Evolutionary conservation across 139 green algal genomes (phyloP).

Genomic region (Tetradesmus obliquus): DNA sequence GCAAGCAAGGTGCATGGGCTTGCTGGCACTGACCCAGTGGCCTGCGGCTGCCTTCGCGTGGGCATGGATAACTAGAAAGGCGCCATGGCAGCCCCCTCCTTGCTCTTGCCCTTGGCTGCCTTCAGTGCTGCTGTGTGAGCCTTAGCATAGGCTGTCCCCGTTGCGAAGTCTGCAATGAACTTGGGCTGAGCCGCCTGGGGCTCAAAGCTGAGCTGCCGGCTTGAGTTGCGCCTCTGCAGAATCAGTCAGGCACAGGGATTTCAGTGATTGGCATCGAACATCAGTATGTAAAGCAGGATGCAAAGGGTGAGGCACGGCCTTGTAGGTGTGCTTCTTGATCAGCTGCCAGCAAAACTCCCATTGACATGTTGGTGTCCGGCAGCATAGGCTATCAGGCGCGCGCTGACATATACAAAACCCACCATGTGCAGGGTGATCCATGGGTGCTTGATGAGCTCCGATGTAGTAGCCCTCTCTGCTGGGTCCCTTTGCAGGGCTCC

Average conservation of each 20-base stretch:
- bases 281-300: no score
- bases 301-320: no score
- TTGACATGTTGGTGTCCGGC: no score
- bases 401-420: neutral
- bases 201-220: neutral
- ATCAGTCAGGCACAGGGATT: neutral
- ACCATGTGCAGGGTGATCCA: slow-evolving; percentile 50
- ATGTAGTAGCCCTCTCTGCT: slow-evolving; percentile 39
- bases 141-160: neutral
- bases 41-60: no score
- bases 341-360: no score
- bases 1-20: no score
- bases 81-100: slow-evolving; percentile 19
- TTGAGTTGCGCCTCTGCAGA: slow-evolving; percentile 29
- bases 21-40: no score
- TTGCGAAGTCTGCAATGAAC: neutral
- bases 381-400: no score
- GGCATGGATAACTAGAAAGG: neutral
- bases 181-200: neutral
- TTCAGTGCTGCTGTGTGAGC: neutral
- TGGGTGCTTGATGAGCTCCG: slow-evolving; percentile 55
- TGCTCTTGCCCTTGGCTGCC: neutral
- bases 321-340: no score
- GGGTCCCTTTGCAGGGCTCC: slow-evolving; percentile 41
- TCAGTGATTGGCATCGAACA: neutral